Conservation (phyloP, 345 rosid genomes). For the Abelmoschus esculentus region DNA sequence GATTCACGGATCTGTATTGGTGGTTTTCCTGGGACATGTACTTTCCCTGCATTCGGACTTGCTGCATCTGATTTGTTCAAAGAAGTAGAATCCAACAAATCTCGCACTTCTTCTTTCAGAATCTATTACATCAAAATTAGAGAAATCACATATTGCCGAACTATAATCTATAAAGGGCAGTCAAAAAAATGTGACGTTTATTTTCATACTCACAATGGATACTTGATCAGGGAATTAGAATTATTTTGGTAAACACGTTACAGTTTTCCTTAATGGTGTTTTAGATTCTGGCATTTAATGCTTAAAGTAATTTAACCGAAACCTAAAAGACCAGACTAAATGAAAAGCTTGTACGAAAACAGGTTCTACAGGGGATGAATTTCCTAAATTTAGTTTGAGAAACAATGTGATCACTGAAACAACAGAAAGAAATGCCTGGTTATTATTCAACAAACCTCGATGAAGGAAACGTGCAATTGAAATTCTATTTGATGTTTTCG, state of each 20-base stretch:
- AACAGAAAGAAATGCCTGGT: slow-evolving; percentile 3
- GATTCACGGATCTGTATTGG: slow-evolving; percentile 96
- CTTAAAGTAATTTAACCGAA: not conserved
- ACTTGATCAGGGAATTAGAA: too few relatives aligned
- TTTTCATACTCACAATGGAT: too few relatives aligned
- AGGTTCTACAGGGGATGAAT: not conserved
- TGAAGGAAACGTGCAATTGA: slow-evolving; percentile 88
- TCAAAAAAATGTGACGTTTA: not conserved
- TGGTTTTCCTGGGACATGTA: slow-evolving; percentile 69
- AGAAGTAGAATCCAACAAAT: slow-evolving; percentile 67
- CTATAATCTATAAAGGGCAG: not conserved
- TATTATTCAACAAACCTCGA: slow-evolving; percentile 62
- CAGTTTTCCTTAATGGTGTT: not conserved
- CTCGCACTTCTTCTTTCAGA: slow-evolving; percentile 93
- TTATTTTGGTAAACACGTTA: too few relatives aligned
- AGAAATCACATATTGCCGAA: slow-evolving; percentile 4
- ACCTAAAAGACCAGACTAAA: not conserved
- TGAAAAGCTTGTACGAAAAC: not conserved
- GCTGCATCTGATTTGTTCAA: slow-evolving; percentile 54
- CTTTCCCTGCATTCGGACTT: slow-evolving; percentile 38
- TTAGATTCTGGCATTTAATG: not conserved
- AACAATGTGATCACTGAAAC: not conserved
- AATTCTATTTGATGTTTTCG: slow-evolving; percentile 71
- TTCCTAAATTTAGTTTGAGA: not conserved
- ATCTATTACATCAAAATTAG: slow-evolving; percentile 50